Conservation (phyloP, 1,139 yeast species). For the Spathaspora sp. region DNA sequence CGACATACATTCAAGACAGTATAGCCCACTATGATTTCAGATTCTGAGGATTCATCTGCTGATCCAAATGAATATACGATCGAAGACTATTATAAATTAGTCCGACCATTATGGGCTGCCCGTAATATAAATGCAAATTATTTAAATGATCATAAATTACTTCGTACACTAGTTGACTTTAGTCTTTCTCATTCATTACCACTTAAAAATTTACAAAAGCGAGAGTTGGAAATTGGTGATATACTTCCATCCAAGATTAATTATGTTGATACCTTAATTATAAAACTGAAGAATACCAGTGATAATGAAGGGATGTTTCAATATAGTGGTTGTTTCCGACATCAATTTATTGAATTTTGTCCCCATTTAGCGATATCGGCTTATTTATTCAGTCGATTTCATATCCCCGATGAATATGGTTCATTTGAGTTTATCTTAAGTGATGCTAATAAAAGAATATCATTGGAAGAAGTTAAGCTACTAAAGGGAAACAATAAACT, state of each 20-base stretch:
- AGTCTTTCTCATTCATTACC: constrained; percentile 23
- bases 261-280: constrained; percentile 13
- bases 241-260: constrained; percentile 14
- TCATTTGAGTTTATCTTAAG: constrained; percentile 20
- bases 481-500: constrained; percentile 27
- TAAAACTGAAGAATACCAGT: constrained; percentile 10
- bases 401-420: constrained; percentile 30
- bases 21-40: constrained; percentile 10
- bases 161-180: constrained; percentile 30
- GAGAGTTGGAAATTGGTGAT: constrained; percentile 26
- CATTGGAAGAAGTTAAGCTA: constrained; percentile 22
- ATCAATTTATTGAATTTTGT: constrained; percentile 29
- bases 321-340: constrained; percentile 27
- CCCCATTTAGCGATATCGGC: constrained; percentile 30
- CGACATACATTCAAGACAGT: neutral
- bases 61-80: constrained; percentile 19
- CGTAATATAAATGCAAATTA: constrained; percentile 14
- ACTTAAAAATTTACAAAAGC: constrained; percentile 23
- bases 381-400: constrained; percentile 32
- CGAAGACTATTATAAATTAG: constrained; percentile 22
- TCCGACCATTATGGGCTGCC: constrained; percentile 21
- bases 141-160: constrained; percentile 22
- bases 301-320: constrained; percentile 10
- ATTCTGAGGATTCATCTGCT: constrained; percentile 15
- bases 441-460: constrained; percentile 12